A percentile compares a stretch with the other conserved stretches of the same genome.
Evolutionary conservation across 225 moss, liverwort and hornwort species (phyloP).

Genomic region (Takakia lepidozioides): DNA sequence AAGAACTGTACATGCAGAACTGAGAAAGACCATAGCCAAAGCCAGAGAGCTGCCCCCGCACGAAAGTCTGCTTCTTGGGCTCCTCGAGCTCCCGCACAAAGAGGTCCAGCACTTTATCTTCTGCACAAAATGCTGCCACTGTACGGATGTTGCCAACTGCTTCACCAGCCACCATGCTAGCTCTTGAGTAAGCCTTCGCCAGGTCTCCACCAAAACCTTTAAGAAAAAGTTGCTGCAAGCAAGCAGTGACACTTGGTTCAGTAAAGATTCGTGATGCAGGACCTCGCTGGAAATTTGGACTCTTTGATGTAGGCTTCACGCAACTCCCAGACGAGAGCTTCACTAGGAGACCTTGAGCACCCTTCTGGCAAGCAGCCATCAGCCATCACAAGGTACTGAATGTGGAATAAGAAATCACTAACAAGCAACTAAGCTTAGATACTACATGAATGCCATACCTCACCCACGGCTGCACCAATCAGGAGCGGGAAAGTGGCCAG

Average conservation of each 20-base stretch:
- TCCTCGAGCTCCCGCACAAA: slow-evolving; percentile 57
- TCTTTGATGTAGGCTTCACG: too few species aligned
- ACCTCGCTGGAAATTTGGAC: background rate
- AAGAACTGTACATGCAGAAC: slow-evolving; percentile 59
- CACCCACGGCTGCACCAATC: slow-evolving; percentile 80
- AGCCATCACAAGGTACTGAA: background rate
- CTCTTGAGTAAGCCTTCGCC: slow-evolving; percentile 58
- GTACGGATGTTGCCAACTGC: slow-evolving; percentile 74
- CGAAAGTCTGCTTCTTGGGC: slow-evolving; percentile 41
- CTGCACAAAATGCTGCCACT: slow-evolving; percentile 72
- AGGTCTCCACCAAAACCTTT: slow-evolving; percentile 77
- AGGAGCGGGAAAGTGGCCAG: slow-evolving; percentile 82
- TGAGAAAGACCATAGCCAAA: slow-evolving; percentile 72
- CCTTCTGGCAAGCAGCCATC: too few species aligned
- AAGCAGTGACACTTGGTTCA: background rate
- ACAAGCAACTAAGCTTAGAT: background rate
- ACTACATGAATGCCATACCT: too few species aligned
- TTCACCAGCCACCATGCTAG: slow-evolving; percentile 73
- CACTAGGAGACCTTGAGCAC: too few species aligned
- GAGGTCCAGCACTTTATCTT: slow-evolving; percentile 50
- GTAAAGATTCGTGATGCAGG: background rate
- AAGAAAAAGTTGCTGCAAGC: slow-evolving; percentile 44
- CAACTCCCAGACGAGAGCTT: too few species aligned
- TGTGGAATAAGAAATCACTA: background rate
- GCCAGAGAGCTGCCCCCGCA: slow-evolving; percentile 65